Base-by-base conservation (phyloP, 805 yeast species). In the Candida hispaniensis region DNA sequence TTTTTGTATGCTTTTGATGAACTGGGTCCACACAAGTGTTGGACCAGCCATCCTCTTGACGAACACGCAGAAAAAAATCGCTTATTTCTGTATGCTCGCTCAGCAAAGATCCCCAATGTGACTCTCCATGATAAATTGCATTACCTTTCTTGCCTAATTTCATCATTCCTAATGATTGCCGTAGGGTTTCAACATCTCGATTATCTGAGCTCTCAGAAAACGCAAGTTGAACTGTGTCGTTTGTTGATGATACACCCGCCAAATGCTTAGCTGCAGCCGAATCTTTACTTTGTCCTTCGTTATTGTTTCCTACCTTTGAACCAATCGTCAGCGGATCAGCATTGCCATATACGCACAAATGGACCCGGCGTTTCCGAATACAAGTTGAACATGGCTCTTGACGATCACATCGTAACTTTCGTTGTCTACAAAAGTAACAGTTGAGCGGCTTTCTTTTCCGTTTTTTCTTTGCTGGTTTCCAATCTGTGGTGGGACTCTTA, bases 401-500 rank as follows among this genome's bases (percentile, higher is more conserved):
- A 9, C 56, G 45, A 30, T 54, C 55, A 35, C 60, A 55, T 27
- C 51, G 53, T 11, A 55, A 48, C 40, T 55, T 56, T 14, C 59
- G 42, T 28, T 45, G 46, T 5, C 58, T 49, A 38, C 60, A 55
- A 22, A 47, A 49, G 19, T 41, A 41, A 40, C 60, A 55, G 40
- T 51, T 51, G 15, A 49, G 38, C 9, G 58, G 56, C 7, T 44
- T 47, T 24, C 59, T 26, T 14, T 49, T 44, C n/a, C 58, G 50
- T 14, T 41, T 43, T 22, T 46, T 43, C 15, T 45, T 44, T 13
- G 28, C 13, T n/a, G n/a, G n/a, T n/a, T n/a, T n/a, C n/a, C n/a
- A n/a, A n/a, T n/a, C n/a, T n/a, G n/a, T n/a, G n/a, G n/a, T n/a
- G n/a, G n/a, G n/a, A n/a, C n/a, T n/a, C n/a, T n/a, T n/a, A n/a